Conservation (phyloP, 257 asterid genomes). For the Fraxinus cuspidata region DNA sequence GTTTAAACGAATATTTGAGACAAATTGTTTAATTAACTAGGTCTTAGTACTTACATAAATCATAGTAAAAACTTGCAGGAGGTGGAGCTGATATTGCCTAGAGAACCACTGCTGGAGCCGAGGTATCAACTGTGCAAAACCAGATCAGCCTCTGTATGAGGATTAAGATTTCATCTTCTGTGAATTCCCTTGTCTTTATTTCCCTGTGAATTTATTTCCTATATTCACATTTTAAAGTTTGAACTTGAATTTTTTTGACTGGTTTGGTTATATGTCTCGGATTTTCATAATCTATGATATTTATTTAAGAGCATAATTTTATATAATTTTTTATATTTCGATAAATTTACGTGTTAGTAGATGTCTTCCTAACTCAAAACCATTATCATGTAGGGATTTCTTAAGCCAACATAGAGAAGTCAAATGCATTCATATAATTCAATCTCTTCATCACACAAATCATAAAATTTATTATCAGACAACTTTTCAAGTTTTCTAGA, state of each 20-base stretch:
- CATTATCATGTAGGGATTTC: no score
- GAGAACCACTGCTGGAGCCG: constrained; percentile 42
- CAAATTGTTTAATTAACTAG: no score
- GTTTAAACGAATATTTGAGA: no score
- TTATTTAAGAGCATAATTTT: neutral
- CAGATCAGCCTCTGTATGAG: constrained; percentile 46
- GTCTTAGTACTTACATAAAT: neutral
- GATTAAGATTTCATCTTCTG: constrained; percentile 4
- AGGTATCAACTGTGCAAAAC: constrained; percentile 51
- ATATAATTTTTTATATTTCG: no score
- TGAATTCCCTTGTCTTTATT: constrained; percentile 4
- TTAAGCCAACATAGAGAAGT: no score
- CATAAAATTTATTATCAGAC: neutral
- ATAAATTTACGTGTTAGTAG: no score
- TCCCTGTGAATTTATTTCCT: neutral
- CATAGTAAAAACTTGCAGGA: constrained; percentile 31
- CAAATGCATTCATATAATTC: neutral
- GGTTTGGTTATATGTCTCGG: constrained; percentile 1
- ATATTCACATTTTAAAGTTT: constrained; percentile 28
- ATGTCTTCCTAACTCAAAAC: no score
- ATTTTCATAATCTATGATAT: neutral
- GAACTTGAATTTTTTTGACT: constrained; percentile 5
- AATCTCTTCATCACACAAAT: neutral
- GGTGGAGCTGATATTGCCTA: constrained; percentile 37
- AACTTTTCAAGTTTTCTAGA: neutral